Conservation (phyloP, 2,329 filamentous ascomycete species). For the Massarina eburnea region DNA sequence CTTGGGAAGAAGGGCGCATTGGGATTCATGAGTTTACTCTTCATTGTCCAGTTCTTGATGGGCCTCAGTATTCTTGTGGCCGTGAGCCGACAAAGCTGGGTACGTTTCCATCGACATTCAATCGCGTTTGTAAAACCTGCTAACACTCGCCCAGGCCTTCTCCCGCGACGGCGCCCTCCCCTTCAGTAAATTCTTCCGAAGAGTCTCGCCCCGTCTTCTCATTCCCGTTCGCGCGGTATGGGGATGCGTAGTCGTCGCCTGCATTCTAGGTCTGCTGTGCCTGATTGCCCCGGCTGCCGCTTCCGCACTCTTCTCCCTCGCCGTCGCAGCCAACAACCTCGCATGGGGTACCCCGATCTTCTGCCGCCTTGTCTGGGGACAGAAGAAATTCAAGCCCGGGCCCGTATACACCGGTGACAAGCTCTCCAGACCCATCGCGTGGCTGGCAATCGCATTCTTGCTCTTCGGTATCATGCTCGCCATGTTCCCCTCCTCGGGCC, state of each 20-base stretch:
- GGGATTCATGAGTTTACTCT: conserved; percentile 60
- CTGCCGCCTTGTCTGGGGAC: conserved; percentile 60
- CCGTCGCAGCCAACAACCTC: conserved; percentile 62
- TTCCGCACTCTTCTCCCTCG: conserved; percentile 61
- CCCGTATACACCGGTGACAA: conserved; percentile 59
- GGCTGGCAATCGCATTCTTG: conserved; percentile 57
- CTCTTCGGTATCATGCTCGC: conserved; percentile 57
- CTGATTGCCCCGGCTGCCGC: conserved; percentile 61
- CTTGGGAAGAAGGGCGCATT: conserved; percentile 61
- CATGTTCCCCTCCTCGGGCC: conserved; percentile 62
- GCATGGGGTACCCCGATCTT: conserved; percentile 63
- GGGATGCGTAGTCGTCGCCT: conserved; percentile 54
- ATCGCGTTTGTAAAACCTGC: background rate
- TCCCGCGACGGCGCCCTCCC: conserved; percentile 63
- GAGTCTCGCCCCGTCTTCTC: conserved; percentile 57
- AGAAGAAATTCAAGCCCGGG: conserved; percentile 59
- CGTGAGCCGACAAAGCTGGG: conserved; percentile 62
- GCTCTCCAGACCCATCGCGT: conserved; percentile 56
- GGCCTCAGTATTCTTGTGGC: conserved; percentile 61
- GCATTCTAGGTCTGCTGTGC: conserved; percentile 59
- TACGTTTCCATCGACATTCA: conserved; percentile 1
- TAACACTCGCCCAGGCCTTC: conserved; percentile 49
- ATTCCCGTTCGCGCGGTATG: conserved; percentile 61
- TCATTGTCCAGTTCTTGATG: conserved; percentile 65
- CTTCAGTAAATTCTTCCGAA: conserved; percentile 60